Percentiles rank a stretch among this genome's conserved stretches.
Evolutionary conservation across 352 stramenopile genomes (phyloP).

Genomic region (Pythium plurisporium): DNA sequence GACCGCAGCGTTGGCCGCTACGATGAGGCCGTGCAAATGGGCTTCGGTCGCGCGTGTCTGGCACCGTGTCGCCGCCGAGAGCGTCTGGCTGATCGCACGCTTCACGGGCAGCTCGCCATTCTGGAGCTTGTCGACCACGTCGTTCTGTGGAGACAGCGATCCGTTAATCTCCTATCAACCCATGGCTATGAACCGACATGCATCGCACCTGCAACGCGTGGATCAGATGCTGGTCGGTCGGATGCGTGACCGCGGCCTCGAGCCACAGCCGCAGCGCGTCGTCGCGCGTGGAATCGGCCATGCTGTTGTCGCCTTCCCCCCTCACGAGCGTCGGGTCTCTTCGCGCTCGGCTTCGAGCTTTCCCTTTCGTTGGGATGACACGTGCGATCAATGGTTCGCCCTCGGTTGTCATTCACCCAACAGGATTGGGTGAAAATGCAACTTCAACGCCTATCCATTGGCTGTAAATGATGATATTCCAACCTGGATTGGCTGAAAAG

Average conservation of each 20-base stretch:
- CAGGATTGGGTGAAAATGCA: slow-evolving; percentile 11
- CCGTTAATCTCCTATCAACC: not conserved
- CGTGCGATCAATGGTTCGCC: slow-evolving; percentile 28
- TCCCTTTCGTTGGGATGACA: not conserved
- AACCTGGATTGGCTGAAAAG: not conserved
- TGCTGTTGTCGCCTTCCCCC: slow-evolving; percentile 3
- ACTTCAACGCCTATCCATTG: not conserved
- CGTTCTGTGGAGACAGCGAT: slow-evolving; percentile 29
- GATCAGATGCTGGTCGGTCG: slow-evolving; percentile 44
- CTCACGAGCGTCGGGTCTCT: too few species aligned
- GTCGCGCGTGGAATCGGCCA: slow-evolving; percentile 31
- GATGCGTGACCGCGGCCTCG: slow-evolving; percentile 45
- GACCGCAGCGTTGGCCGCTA: slow-evolving; percentile 26
- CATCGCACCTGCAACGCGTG: slow-evolving; percentile 46
- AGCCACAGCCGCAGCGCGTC: slow-evolving; percentile 64
- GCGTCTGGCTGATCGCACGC: slow-evolving; percentile 53
- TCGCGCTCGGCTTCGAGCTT: not conserved
- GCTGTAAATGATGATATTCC: not conserved
- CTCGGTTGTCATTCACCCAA: slow-evolving; percentile 6
- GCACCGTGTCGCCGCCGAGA: slow-evolving; percentile 47
- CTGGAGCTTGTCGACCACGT: slow-evolving; percentile 60
- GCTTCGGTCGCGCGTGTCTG: slow-evolving; percentile 53
- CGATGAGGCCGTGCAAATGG: slow-evolving; percentile 50
- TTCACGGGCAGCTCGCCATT: slow-evolving; percentile 57
- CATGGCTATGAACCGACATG: not conserved